These are phyloP conservation scores for Gaultheria prostrata DNA, from an alignment of 148 eudicot species.

Conservation along the genomic window DNA sequence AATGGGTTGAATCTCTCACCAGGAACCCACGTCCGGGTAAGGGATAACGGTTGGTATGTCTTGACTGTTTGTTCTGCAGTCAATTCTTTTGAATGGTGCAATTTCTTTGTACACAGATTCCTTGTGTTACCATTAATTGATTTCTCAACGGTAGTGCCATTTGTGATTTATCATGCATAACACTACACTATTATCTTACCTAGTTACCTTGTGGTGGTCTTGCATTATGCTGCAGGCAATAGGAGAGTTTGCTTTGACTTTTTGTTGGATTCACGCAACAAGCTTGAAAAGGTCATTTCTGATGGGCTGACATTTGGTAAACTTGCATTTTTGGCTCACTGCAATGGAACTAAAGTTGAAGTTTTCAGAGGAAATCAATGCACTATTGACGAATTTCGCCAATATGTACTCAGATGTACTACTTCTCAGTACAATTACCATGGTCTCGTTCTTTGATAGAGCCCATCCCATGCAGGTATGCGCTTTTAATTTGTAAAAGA, in stretches of 20 bases:
- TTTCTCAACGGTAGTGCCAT: not conserved
- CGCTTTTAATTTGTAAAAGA: not conserved
- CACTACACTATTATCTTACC: not conserved
- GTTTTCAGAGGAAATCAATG: not conserved
- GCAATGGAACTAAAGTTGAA: not conserved
- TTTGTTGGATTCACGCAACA: not conserved
- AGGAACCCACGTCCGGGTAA: too few species aligned
- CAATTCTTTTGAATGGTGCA: not conserved
- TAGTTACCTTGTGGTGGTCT: not conserved
- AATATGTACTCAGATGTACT: not conserved
- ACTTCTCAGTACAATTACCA: not conserved
- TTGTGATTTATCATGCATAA: not conserved
- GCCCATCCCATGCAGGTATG: not conserved
- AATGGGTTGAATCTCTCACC: too few species aligned
- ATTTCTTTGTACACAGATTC: not conserved
- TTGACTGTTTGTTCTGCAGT: too few species aligned
- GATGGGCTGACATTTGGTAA: not conserved
- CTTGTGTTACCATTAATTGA: not conserved
- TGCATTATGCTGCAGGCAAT: not conserved
- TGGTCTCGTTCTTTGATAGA: not conserved
- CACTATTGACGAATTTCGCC: not conserved
- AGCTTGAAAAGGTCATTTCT: not conserved
- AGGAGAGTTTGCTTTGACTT: not conserved
- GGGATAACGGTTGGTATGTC: not conserved
- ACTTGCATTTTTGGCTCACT: not conserved